Evolutionary conservation across 768 basidiomycete genomes (phyloP), one percentile per base, ranked within the genome.

Genomic region (Tylopilus sp.): DNA sequence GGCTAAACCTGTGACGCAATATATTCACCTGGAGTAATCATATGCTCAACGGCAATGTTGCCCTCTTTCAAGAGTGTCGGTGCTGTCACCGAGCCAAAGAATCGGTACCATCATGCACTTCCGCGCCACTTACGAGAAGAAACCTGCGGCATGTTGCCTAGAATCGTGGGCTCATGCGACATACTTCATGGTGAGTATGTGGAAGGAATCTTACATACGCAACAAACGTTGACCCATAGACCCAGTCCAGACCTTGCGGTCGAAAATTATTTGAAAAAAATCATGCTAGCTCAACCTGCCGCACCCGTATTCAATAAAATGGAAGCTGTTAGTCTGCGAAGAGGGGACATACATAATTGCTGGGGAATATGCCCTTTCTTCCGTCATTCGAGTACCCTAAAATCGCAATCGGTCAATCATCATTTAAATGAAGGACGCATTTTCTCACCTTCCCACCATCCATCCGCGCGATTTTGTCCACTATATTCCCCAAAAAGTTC

Each of bases 391-490:
- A 79, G 56, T 82, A 74, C 50, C 88, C 88, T 89, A 67, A 42
- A 57, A 58, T 65, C 61, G 22, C 56, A 58, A 65, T 62, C 60
- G 40, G 59, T 61, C 56, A 66, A 62, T 59, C 46, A 52, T 47
- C 52, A 38, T 50, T 65, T 60, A 56, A 57, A 54, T 51, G 55
- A 58, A 46, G 56, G 53, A 36, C 34, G 41, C 33, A 41, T 47
- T 56, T 57, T 62, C 74, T 61, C 63, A 84, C 89, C 90, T 83
- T 92, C 89, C 85, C 86, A 92, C 90, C 90, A 92, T 26, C 87
- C 89, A 50, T 87, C 83, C 26, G 79, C 86, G 63, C 85, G 87
- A 61, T 82, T 74, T 64, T 80, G 77, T 17, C 88, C 87, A 21
- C 82, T 85, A 19, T 72, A 68, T 21, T 78, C 74, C 2, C 83